These are phyloP conservation scores for Centaurea solstitialis DNA, from an alignment of 129 eudicot genomes.

Conservation along the genomic window DNA sequence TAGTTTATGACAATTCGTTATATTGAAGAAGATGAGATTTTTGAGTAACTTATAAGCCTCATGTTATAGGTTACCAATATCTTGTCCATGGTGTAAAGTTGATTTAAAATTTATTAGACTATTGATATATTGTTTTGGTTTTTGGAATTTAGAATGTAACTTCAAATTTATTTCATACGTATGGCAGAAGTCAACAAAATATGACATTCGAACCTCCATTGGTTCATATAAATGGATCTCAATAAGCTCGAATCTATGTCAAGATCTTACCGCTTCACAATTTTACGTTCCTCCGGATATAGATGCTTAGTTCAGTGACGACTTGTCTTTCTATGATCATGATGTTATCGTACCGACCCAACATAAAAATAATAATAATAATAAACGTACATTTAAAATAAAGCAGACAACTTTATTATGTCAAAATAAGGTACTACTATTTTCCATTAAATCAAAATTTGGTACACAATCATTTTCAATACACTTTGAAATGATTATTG, in stretches of 20 bases:
- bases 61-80: not conserved
- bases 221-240: not conserved
- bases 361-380: not conserved
- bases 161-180: not conserved
- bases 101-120: not conserved
- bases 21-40: not conserved
- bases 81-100: not conserved
- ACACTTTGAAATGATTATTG: not conserved
- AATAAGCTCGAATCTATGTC: not conserved
- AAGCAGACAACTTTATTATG: conserved; percentile 5
- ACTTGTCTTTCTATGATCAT: not conserved
- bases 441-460: not conserved
- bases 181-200: not conserved
- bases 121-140: not conserved
- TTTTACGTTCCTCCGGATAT: not conserved
- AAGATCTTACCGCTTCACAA: not conserved
- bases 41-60: not conserved
- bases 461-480: not conserved
- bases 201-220: not conserved
- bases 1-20: no score
- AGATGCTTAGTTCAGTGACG: not conserved
- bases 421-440: not conserved
- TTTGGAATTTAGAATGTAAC: not conserved
- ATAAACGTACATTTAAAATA: not conserved
- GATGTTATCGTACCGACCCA: not conserved